Evolutionary conservation across 2,329 filamentous ascomycete genomes (phyloP), one percentile per base, ranked within the genome.

Genomic region (Cytospora leucostoma): DNA sequence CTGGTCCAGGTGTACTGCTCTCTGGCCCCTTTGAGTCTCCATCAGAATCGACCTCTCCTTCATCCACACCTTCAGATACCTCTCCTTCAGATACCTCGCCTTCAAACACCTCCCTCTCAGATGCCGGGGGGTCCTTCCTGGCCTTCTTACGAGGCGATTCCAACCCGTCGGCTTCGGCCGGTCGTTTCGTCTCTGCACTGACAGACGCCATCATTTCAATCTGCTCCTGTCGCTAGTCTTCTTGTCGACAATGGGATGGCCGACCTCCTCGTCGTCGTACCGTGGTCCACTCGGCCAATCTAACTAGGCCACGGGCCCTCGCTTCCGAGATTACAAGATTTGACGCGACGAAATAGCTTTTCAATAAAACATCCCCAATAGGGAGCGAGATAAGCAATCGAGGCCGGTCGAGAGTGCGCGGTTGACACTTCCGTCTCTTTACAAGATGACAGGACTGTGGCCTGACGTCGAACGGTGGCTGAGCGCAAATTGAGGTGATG

Each of bases 381-480:
- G 17, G 11, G 38, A 58, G 21, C 38, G 54, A 62, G 44, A 47
- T 47, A 21, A 21, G n/a, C 19, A 21, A 17, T 47, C 4, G 17
- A 37, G 35, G 35, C 35, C 12, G 44, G 44, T 47, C 44, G n/a
- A 19, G 44, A 47, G 44, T 21, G 21, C 19, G 44, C 44, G n/a
- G 44, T 47, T 10, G 21, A 21, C 8, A 21, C 44, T 47, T 10
- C n/a, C 11, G 10, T 27, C 7, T 11, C 8, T n/a, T 11, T 4
- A 17, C n/a, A 47, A 52, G 21, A 63, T 63, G 64, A 64, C 49
- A 59, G 49, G 49, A 59, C 33, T 53, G 44, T 63, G 64, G 64
- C 56, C 56, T 65, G 64, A 63, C 51, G 60, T 58, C 61, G 61
- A 62, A 62, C 40, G 61, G 61, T 62, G 61, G 51, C 49, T 50